Base-by-base conservation (phyloP, 202 grass and related monocot species). In the Brachypodium distachyon region DNA sequence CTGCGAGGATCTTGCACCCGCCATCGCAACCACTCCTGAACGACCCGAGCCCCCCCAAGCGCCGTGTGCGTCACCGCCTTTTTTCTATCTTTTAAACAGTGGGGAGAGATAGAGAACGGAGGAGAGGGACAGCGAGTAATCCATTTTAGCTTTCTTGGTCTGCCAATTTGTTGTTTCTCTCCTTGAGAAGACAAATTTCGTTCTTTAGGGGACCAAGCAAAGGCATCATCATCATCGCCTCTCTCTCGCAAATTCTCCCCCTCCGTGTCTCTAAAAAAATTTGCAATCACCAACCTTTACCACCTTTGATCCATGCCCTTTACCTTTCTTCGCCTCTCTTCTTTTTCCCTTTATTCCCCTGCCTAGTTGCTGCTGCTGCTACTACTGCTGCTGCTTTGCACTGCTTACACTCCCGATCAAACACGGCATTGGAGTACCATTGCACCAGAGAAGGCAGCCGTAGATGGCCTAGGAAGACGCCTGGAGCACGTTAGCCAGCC, bases 131-230 rank as follows among this genome's bases (percentile, higher is more conserved):
- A 67, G 26, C 74, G 22, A 28, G 85, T 55, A 79, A 75, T 48
- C 53, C 86, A 54, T 74, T 41, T 38, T 58, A 23, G 57, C 38
- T 1, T 77, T 65, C 50, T 16, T 74, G 12, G 13, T 44, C 59
- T 44, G 51, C n/a, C 50, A 40, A 32, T 55, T 6, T 23, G 36
- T 64, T 58, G 40, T 36, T 25, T 48, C 72, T n/a, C 47, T 55
- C 3, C 29, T 83, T 70, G 59, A 54, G 27, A 76, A 76, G 81
- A 84, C 84, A 80, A 83, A 93, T 50, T 84, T 73, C 47, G 73
- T 82, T 81, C 79, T 80, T 86, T 77, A 81, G 79, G 84, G 78
- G 87, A 88, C 87, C 85, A 66, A 82, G 67, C 80, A 86, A 74
- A 75, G 82, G 47, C 78, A 67, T 4, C 40, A 78, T 17, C 40